Base-by-base conservation (phyloP, 495 filamentous ascomycete species). In the Talaromyces stipitatus region DNA sequence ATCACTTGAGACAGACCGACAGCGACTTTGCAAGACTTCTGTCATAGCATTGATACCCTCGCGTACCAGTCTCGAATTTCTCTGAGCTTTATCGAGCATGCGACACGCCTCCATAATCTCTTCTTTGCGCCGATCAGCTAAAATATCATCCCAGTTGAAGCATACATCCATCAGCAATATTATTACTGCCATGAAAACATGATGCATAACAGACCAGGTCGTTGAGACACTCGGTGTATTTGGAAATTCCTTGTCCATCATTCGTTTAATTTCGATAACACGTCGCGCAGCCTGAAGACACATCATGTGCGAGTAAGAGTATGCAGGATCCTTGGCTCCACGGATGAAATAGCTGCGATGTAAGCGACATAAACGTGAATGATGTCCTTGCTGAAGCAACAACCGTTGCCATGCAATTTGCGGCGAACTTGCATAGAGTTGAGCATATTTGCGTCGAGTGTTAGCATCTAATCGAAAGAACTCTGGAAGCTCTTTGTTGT, bases 111-210 rank as follows among this genome's bases (percentile, higher is more conserved):
- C 68, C 2, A 69, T 55, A 4, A 81, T 66, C 45, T 79, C 77
- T 29, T 68, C 62, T 48, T 69, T 70, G 5, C 69, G 62, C n/a
- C 62, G 69, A 14, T 75, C 70, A 0, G 65, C 71, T 1, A 74
- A 59, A 11, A 72, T 69, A 54, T 76, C 72, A 54, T 74, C 71
- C 61, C 69, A 70, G 50, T 75, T 77, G 58, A 74, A 71, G 53
- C 75, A 79, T 0, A 74, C 63, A 47, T 79, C 73, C 33, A 78
- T 71, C 9, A 81, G 50, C 3, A 79, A 50, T 6, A 73, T 73
- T 4, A 75, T 72, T n/a, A 66, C 68, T 12, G 78, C 74, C 66
- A 78, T 71, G 56, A 79, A 79, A 0, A 79, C 72, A 33, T 72
- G 69, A 43, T 74, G 65, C 64, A 79, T 68, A 8, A 78, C 63